These are phyloP conservation scores for Lentinula sp. DNA, from an alignment of 768 basidiomycete genomes.

Conservation along the genomic window DNA sequence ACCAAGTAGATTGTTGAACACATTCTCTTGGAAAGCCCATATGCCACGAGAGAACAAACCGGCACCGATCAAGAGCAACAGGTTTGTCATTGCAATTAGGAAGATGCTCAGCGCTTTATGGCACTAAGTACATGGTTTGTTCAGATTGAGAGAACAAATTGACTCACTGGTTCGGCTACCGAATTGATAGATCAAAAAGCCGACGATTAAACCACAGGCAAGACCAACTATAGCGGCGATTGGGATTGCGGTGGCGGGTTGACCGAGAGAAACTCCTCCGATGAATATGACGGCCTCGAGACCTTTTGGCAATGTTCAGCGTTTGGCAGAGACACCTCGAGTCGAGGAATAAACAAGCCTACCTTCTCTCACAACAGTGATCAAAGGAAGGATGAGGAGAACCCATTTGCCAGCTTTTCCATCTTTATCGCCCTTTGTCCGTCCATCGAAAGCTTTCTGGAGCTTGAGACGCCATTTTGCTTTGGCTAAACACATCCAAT, in stretches of 20 bases:
- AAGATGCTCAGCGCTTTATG: conserved; percentile 67
- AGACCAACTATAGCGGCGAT: conserved; percentile 87
- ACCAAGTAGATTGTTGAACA: conserved; percentile 66
- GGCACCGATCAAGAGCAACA: conserved; percentile 89
- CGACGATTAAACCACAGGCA: conserved; percentile 66
- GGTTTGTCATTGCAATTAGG: conserved; percentile 86
- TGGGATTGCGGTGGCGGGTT: conserved; percentile 80
- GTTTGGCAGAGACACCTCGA: neutral
- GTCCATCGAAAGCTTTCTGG: conserved; percentile 61
- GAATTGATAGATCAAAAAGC: conserved; percentile 75
- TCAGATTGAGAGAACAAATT: neutral
- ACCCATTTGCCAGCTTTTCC: conserved; percentile 71
- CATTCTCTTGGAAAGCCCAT: conserved; percentile 64
- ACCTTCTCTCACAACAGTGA: conserved; percentile 94
- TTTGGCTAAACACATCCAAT: conserved; percentile 43
- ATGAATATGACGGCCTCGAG: conserved; percentile 93
- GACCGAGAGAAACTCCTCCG: conserved; percentile 84
- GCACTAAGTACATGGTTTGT: neutral
- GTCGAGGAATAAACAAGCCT: neutral
- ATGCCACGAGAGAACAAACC: conserved; percentile 84
- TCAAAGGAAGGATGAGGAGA: conserved; percentile 82
- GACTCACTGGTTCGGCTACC: conserved; percentile 63
- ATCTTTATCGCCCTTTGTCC: conserved; percentile 29
- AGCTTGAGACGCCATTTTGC: conserved; percentile 95
- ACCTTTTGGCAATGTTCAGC: conserved; percentile 27